Conservation (phyloP, 164 flowering plant genomes). For the Tetrastigma voinierianum region DNA sequence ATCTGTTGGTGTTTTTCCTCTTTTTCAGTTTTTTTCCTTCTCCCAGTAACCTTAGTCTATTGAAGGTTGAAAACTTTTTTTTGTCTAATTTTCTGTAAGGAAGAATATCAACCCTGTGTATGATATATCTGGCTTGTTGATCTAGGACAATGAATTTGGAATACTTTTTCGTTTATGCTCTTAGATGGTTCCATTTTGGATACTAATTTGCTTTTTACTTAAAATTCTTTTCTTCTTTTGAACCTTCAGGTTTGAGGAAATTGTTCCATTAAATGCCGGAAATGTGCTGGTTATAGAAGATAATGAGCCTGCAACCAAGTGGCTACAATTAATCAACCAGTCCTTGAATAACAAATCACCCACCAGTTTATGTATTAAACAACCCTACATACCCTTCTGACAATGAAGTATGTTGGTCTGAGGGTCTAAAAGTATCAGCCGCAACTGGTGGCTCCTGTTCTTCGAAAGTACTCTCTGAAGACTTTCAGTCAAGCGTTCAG, state of each 20-base stretch:
- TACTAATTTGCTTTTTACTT: neutral
- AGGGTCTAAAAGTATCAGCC: conserved; percentile 12
- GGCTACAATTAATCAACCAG: conserved; percentile 65
- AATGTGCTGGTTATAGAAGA: conserved; percentile 85
- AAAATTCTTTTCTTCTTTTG: conserved; percentile 1
- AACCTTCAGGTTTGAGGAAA: conserved; percentile 78
- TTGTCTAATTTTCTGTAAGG: too few species aligned
- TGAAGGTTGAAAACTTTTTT: too few species aligned
- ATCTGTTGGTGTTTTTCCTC: too few species aligned
- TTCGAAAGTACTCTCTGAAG: conserved; percentile 64
- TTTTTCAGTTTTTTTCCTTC: too few species aligned
- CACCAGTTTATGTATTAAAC: conserved; percentile 2
- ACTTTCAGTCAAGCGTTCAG: conserved; percentile 55
- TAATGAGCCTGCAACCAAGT: conserved; percentile 75
- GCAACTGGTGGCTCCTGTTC: conserved; percentile 31
- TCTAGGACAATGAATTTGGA: neutral
- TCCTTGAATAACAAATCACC: conserved; percentile 57
- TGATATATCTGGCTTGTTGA: too few species aligned
- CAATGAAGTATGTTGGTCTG: conserved; percentile 1
- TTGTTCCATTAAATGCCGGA: conserved; percentile 91
- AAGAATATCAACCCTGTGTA: too few species aligned
- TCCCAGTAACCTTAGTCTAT: too few species aligned
- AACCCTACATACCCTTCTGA: conserved; percentile 12
- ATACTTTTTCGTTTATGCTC: neutral
- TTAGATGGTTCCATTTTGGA: neutral